Evolutionary conservation across 2,329 filamentous ascomycete genomes (phyloP).

Genomic region (Botryotinia narcissicola): DNA sequence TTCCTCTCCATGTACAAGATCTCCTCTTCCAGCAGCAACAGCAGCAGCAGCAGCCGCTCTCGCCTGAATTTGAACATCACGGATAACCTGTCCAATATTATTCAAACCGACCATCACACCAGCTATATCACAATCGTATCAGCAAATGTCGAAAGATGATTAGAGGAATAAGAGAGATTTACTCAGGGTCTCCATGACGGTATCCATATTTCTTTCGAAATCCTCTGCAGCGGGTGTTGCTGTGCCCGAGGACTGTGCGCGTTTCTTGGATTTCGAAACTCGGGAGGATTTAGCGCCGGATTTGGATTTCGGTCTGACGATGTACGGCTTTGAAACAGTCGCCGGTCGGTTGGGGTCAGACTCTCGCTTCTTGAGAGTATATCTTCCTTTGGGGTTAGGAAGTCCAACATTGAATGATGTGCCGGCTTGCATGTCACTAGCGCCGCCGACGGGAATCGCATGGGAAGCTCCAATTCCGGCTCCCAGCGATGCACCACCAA

Average conservation of each 20-base stretch:
- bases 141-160: background rate
- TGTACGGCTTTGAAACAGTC: background rate
- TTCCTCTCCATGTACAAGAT: background rate
- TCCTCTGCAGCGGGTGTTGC: background rate
- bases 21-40: background rate
- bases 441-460: background rate
- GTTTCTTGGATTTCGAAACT: background rate
- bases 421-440: too few relatives aligned
- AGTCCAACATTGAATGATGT: background rate
- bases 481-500: background rate
- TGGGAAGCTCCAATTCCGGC: background rate
- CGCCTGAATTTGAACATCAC: background rate
- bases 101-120: background rate
- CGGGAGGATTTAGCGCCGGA: background rate
- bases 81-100: background rate
- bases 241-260: background rate
- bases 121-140: background rate
- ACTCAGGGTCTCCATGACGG: background rate
- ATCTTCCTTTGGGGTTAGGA: accelerated
- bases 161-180: background rate
- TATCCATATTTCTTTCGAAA: background rate
- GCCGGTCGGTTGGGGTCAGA: background rate
- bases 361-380: background rate
- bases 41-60: background rate
- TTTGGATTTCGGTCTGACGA: background rate